Evolutionary conservation across 441 rosid species (phyloP).

Genomic region (Syzygium syzygioides): DNA sequence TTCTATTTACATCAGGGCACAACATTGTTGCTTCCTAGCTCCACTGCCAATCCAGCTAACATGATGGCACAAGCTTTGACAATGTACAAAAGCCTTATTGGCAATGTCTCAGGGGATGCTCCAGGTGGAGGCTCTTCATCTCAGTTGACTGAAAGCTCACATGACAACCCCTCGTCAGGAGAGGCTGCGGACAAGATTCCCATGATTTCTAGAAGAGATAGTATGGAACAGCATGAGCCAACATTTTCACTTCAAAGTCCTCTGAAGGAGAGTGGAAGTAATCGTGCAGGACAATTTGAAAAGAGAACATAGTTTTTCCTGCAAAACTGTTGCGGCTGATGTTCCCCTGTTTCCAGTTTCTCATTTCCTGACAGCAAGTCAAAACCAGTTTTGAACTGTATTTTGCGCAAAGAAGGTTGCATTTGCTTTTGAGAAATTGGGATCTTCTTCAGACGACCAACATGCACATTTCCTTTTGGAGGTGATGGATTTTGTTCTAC

Average conservation of each 20-base stretch:
- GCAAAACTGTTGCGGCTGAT: not conserved
- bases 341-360: not conserved
- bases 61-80: conserved; percentile 79
- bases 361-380: not conserved
- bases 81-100: conserved; percentile 65
- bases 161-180: conserved; percentile 15
- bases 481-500: not conserved
- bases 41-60: conserved; percentile 56
- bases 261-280: conserved; percentile 18
- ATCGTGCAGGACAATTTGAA: not conserved
- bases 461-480: not conserved
- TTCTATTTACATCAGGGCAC: conserved; percentile 46
- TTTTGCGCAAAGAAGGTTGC: not conserved
- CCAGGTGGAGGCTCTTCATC: conserved; percentile 5
- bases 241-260: conserved; percentile 50
- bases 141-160: conserved; percentile 7
- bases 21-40: conserved; percentile 81
- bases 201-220: conserved; percentile 8
- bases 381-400: not conserved
- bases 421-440: not conserved
- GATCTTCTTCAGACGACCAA: not conserved
- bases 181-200: conserved; percentile 17
- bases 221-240: conserved; percentile 1
- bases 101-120: conserved; percentile 24
- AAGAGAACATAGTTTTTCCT: not conserved